Base-by-base conservation (phyloP, 805 yeast species). In the Kregervanrija fluxuum region DNA sequence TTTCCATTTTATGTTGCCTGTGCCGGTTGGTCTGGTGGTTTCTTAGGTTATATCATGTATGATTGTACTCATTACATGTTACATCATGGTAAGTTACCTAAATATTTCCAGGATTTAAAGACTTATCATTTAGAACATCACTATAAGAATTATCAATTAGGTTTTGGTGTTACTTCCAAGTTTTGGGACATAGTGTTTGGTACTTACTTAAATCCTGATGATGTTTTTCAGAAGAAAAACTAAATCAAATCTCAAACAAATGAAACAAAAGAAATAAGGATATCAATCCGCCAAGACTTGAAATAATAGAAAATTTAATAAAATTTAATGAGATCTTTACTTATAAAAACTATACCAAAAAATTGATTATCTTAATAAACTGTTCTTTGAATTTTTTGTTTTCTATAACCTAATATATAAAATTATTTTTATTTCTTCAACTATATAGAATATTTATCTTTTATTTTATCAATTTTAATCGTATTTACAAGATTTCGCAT, bases 41-140 rank as follows among this genome's bases (percentile, higher is more conserved):
- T 89, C 60, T 74, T 90, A 61, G 99, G 99, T 44, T 93, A 93
- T 68, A 80, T 91, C 56, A 67, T 80, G 65, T 93, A 93, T 62
- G 99, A 93, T 66, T 75, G 84, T 54, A 85, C 95, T n/a, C 99
- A 93, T 68, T 93, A 93, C 66, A 77, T 86, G 59, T 69, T 93
- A 60, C 99, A 93, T 62, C 99, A 93, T 67, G 77, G 86, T 34
- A 75, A 74, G 58, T 72, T 93, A 57, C 99, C 99, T 17, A 57
- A 68, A 35, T 84, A 72, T 60, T 69, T 88, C 67, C 89, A 86
- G 62, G 80, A 77, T 30, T 70, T 88, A 59, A 93, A 93, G 67
- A 86, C 85, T 41, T 82, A 88, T 62, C 99, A 93, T 65, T 75
- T 93, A 66, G 98, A 91, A 64, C 99, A 93, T 66, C 99, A 93